Evolutionary conservation across 768 basidiomycete species (phyloP).

Genomic region (Hygrocybe coccinea): DNA sequence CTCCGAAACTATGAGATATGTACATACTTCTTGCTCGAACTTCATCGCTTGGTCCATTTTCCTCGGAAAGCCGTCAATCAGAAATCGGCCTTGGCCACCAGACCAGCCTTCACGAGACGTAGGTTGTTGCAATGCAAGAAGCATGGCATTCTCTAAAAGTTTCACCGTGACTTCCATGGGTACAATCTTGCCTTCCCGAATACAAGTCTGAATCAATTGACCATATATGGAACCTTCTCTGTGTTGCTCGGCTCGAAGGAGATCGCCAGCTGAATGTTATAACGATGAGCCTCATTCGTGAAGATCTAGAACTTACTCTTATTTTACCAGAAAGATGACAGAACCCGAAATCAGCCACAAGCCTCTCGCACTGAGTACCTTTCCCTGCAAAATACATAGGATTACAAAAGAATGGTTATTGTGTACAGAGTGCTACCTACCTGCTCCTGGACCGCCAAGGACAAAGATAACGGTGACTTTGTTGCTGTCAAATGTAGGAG

Average conservation of each 20-base stretch:
- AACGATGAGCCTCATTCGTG: background rate
- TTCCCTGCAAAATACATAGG: slow-evolving; percentile 59
- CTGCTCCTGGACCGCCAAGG: slow-evolving; percentile 94
- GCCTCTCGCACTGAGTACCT: slow-evolving; percentile 86
- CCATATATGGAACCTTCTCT: slow-evolving; percentile 82
- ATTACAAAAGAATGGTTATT: slow-evolving; percentile 5
- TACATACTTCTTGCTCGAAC: slow-evolving; percentile 78
- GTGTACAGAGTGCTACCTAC: too few relatives aligned
- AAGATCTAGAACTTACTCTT: slow-evolving; percentile 6
- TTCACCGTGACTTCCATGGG: slow-evolving; percentile 97
- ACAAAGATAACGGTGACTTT: slow-evolving; percentile 91
- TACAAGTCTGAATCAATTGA: slow-evolving; percentile 78
- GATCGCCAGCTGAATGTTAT: slow-evolving; percentile 76
- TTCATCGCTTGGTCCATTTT: slow-evolving; percentile 97
- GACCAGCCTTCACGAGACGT: slow-evolving; percentile 55
- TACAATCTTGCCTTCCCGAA: slow-evolving; percentile 88
- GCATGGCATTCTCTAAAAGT: slow-evolving; percentile 91
- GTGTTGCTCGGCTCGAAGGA: slow-evolving; percentile 89
- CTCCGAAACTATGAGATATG: background rate
- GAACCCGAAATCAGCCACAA: slow-evolving; percentile 83
- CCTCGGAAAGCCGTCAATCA: slow-evolving; percentile 95
- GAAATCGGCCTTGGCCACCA: slow-evolving; percentile 74
- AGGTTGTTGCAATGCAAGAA: slow-evolving; percentile 45
- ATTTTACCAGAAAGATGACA: slow-evolving; percentile 85
- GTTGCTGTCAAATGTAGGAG: slow-evolving; percentile 55